Evolutionary conservation across 345 rosid genomes (phyloP).

Genomic region (Gossypioides kirkii): DNA sequence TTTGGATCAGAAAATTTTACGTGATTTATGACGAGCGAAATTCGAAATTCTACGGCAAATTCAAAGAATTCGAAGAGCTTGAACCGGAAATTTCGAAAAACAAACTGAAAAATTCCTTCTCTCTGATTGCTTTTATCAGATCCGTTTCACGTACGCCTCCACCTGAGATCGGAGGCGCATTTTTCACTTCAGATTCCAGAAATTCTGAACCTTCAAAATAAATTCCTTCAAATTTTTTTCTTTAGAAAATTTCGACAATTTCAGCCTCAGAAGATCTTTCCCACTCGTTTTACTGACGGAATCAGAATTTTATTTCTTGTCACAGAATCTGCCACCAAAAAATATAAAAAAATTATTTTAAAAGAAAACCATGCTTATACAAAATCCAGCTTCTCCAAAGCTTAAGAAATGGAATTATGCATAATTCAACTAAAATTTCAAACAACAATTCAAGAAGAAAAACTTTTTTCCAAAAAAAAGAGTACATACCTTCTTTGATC

Average conservation of each 20-base stretch:
- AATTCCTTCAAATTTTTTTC: background rate
- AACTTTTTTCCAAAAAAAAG: background rate
- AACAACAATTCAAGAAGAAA: slow-evolving; percentile 10
- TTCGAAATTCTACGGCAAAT: slow-evolving; percentile 6
- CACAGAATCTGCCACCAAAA: slow-evolving; percentile 23
- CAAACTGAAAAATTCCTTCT: slow-evolving; percentile 8
- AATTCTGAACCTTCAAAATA: background rate
- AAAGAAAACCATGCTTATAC: background rate
- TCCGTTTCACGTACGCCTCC: slow-evolving; percentile 28
- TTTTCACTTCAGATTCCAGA: background rate
- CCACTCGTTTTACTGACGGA: background rate
- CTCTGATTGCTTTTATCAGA: slow-evolving; percentile 24
- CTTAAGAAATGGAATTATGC: slow-evolving; percentile 18
- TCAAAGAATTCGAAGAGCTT: slow-evolving; percentile 12
- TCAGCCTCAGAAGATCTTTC: background rate
- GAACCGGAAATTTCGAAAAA: background rate
- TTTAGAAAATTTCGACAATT: background rate
- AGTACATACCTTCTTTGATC: slow-evolving; percentile 32
- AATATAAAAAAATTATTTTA: background rate
- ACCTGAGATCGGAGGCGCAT: slow-evolving; percentile 35
- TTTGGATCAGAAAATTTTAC: slow-evolving; percentile 1
- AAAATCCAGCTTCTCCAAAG: slow-evolving; percentile 19
- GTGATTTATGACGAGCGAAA: background rate
- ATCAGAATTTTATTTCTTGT: background rate
- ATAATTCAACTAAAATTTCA: slow-evolving; percentile 31